Base-by-base conservation (phyloP, 2,329 filamentous ascomycete genomes). In the Botrytis deweyae region DNA sequence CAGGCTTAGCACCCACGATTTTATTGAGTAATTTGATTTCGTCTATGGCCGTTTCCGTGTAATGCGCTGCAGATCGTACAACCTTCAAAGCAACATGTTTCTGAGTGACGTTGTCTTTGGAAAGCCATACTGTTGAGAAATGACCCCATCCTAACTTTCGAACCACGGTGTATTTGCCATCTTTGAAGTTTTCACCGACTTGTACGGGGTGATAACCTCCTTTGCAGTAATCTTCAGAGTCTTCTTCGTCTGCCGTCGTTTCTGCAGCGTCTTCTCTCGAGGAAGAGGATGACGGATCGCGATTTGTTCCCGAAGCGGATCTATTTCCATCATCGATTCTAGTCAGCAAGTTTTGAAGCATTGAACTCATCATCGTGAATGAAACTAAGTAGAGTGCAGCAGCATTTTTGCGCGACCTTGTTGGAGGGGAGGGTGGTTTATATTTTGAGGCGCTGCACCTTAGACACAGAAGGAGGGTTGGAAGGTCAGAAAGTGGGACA, bases 191-290 rank as follows among this genome's bases (percentile, higher is more conserved):
- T 85, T 99, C 96, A 80, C 96, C 96, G 75, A 98, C 92, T 80
- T 90, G 88, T 68, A 99, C 96, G 4, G 96, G 96, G 82, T 99
- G 96, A 84, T 98, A 99, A 75, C 96, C 96, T 80, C 96, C 96
- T 85, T 98, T 98, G 89, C 95, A 98, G 86, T 99, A 99, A 84
- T 99, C 96, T 84, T 98, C 95, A 66, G 94, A 97, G 84, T 99
- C 96, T 85, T 99, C 96, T 85, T 99, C 96, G 82, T 98, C 96
- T 81, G 95, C 95, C 58, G 95, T 97, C 82, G 96, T 95, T 80
- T 98, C 95, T 83, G 92, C 90, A 79, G 89, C 88, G 82, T 97
- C 95, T 84, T 95, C 94, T 79, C 90, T 91, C 65, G 93, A 93
- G 67, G 92, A 92, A 72, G 93, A 92, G 18, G 70, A 68, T 70